phyloP scores from a whole-genome alignment of 306 rosid species.

The Mucuna pruriens region DNA sequence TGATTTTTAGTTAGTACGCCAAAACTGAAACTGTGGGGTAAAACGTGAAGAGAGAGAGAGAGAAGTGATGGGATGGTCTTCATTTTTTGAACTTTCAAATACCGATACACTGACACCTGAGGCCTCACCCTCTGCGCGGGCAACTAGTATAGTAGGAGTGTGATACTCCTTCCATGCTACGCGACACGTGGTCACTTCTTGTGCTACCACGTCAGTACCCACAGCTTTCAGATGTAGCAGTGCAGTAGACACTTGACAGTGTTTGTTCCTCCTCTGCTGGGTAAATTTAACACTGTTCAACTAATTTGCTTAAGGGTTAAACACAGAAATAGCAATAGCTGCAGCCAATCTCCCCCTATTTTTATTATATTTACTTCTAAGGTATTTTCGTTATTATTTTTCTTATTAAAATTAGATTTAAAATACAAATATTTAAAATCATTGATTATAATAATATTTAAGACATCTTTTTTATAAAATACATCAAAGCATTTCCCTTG shows the following conservation, averaged over 20 bases:
- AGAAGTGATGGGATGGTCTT: not conserved
- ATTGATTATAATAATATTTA: too few relatives aligned
- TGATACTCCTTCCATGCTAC: not conserved
- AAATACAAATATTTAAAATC: too few relatives aligned
- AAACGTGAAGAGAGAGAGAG: not conserved
- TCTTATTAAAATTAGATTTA: too few relatives aligned
- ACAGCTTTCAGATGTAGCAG: not conserved
- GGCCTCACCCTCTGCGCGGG: slow-evolving; percentile 45
- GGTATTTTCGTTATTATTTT: too few relatives aligned
- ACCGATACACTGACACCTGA: slow-evolving; percentile 35
- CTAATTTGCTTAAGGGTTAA: not conserved
- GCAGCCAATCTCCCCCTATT: too few relatives aligned
- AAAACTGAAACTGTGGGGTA: slow-evolving; percentile 1
- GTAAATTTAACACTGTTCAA: not conserved
- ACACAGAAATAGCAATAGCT: not conserved
- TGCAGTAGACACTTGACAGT: not conserved
- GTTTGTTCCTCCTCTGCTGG: too few relatives aligned
- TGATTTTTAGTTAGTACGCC: not conserved
- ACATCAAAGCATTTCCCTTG: too few relatives aligned
- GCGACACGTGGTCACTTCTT: not conserved
- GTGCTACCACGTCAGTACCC: not conserved
- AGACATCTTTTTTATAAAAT: too few relatives aligned
- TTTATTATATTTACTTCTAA: too few relatives aligned
- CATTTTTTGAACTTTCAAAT: slow-evolving; percentile 68
- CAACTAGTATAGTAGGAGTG: not conserved